These are phyloP conservation scores for Phlyctochytrium planicorne DNA, from an alignment of 192 early-diverging fungal genomes.

Conservation along the genomic window DNA sequence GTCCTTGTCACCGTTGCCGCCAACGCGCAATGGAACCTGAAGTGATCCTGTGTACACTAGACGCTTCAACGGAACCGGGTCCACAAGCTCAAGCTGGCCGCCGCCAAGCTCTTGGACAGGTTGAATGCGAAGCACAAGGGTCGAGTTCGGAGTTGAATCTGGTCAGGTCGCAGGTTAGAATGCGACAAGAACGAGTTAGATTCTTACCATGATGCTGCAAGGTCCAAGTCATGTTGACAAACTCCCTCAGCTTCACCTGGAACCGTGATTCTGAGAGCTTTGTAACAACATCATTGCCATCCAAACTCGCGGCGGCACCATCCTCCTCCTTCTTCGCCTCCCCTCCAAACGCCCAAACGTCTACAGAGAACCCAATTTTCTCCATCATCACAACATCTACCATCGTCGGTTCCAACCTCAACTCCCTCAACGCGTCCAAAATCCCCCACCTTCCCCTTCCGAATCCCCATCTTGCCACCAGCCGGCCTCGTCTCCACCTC, in stretches of 20 bases:
- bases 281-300: too few species aligned
- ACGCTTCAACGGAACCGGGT: slow-evolving; percentile 3
- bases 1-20: not conserved
- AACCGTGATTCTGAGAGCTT: not conserved
- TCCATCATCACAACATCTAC: slow-evolving; percentile 59
- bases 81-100: not conserved
- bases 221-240: slow-evolving; percentile 14
- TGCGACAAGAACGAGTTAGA: too few species aligned
- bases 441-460: slow-evolving; percentile 53
- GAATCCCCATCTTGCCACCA: slow-evolving; percentile 29
- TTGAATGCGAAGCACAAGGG: slow-evolving; percentile 17
- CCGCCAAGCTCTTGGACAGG: slow-evolving; percentile 18
- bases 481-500: slow-evolving; percentile 14
- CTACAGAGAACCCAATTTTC: slow-evolving; percentile 59
- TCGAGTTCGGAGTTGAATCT: not conserved
- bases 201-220: too few species aligned
- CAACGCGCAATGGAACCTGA: slow-evolving; percentile 5
- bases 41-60: slow-evolving; percentile 18
- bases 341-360: slow-evolving; percentile 8
- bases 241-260: slow-evolving; percentile 10
- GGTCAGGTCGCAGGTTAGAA: not conserved
- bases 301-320: not conserved
- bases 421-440: slow-evolving; percentile 49
- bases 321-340: not conserved
- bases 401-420: slow-evolving; percentile 55